Evolutionary conservation across 805 yeast species (phyloP).

Genomic region (Candida boleticola): DNA sequence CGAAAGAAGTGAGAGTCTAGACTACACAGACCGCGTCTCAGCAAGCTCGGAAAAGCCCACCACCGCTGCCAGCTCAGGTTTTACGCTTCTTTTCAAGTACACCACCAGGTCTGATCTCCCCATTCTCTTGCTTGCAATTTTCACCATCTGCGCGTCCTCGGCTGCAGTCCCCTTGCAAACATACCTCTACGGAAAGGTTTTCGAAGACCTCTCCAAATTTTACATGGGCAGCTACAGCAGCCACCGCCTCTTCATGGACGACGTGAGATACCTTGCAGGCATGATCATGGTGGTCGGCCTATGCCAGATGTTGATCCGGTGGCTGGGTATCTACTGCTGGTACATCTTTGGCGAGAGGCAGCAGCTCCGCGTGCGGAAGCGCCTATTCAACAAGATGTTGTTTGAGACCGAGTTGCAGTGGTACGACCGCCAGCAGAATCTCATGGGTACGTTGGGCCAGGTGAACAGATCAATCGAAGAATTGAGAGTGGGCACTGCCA

Average conservation of each 20-base stretch:
- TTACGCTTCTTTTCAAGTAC: slow-evolving; percentile 6
- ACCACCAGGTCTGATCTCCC: slow-evolving; percentile 1
- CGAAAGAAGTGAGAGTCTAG: too few species aligned
- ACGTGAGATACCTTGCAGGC: slow-evolving; percentile 26
- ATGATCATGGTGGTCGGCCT: slow-evolving; percentile 33
- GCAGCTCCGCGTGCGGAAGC: slow-evolving; percentile 52
- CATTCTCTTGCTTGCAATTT: slow-evolving; percentile 17
- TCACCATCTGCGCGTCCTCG: slow-evolving; percentile 51
- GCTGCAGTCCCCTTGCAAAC: slow-evolving; percentile 60
- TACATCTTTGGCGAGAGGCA: slow-evolving; percentile 70
- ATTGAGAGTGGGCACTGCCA: slow-evolving; percentile 63
- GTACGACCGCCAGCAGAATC: slow-evolving; percentile 57
- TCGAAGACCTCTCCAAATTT: slow-evolving; percentile 33
- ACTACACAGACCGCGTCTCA: too few species aligned
- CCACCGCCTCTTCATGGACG: slow-evolving; percentile 23
- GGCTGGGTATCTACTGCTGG: slow-evolving; percentile 63
- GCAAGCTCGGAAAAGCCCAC: too few species aligned
- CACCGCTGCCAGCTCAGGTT: too few species aligned
- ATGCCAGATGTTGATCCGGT: slow-evolving; percentile 31
- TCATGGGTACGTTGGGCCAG: slow-evolving; percentile 65
- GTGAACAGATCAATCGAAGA: slow-evolving; percentile 75
- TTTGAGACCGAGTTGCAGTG: slow-evolving; percentile 47
- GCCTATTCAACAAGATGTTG: slow-evolving; percentile 45
- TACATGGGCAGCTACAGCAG: slow-evolving; percentile 27
- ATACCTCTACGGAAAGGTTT: slow-evolving; percentile 63